A percentile compares a stretch with the other conserved stretches of the same genome.
phyloP scores from a whole-genome alignment of 345 rosid genomes.

The Gossypium turneri region DNA sequence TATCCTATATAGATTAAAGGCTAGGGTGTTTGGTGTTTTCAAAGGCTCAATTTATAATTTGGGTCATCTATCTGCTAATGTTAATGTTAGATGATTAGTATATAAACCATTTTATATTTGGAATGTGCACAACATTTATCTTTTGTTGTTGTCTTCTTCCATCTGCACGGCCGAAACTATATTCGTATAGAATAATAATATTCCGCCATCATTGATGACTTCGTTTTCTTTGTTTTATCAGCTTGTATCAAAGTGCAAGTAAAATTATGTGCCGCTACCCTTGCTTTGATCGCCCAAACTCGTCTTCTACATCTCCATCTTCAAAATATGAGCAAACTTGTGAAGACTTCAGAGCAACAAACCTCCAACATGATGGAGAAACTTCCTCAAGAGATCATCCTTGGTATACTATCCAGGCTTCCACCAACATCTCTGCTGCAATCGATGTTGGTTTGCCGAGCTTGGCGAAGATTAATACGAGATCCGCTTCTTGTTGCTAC shows the following conservation, averaged over 20 bases:
- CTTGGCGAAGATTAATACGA: conserved; percentile 40
- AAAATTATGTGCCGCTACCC: neutral
- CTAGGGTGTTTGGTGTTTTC: too few relatives aligned
- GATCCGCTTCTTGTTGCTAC: conserved; percentile 34
- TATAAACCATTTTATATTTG: too few relatives aligned
- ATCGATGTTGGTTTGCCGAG: conserved; percentile 42
- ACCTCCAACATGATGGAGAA: conserved; percentile 31
- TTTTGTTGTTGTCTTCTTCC: neutral
- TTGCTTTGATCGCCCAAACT: neutral
- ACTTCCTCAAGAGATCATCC: conserved; percentile 53
- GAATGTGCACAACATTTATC: too few relatives aligned
- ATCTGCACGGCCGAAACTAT: neutral
- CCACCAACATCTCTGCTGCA: conserved; percentile 46
- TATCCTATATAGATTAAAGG: too few relatives aligned
- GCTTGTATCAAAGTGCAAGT: neutral
- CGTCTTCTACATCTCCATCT: conserved; percentile 8
- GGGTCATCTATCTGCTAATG: too few relatives aligned
- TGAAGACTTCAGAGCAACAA: conserved; percentile 13
- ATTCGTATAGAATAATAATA: neutral
- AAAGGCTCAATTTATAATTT: too few relatives aligned
- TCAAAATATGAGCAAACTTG: conserved; percentile 11
- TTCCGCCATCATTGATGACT: neutral
- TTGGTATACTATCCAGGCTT: conserved; percentile 55
- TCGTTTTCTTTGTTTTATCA: neutral
- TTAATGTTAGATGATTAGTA: too few relatives aligned